Conservation (phyloP, 176 grass and related monocot species). For the Juncus effusus region DNA sequence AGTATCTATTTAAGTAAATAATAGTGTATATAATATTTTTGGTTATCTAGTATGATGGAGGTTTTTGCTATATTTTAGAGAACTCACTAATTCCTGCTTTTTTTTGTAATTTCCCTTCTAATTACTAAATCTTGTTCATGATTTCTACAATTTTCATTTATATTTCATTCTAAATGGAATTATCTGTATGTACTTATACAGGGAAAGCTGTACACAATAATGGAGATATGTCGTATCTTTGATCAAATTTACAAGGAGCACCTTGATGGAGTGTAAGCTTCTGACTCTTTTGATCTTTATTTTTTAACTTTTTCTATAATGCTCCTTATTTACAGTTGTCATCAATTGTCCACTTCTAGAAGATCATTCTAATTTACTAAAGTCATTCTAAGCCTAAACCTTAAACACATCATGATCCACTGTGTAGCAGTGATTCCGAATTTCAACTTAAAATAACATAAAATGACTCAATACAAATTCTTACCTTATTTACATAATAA, state of each 20-base stretch:
- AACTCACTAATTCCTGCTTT: not conserved
- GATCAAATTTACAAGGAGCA: conserved; percentile 91
- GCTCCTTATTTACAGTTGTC: not conserved
- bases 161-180: not conserved
- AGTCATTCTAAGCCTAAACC: too few species aligned
- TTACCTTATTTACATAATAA: too few species aligned
- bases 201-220: conserved; percentile 93
- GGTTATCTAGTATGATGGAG: not conserved
- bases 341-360: not conserved
- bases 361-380: too few species aligned
- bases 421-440: too few species aligned
- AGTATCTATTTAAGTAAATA: conserved; percentile 20
- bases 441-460: too few species aligned
- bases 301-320: not conserved
- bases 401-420: too few species aligned
- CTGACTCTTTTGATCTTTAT: not conserved
- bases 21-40: not conserved
- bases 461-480: too few species aligned
- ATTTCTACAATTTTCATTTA: not conserved
- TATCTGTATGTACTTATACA: conserved; percentile 30
- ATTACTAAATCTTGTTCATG: not conserved
- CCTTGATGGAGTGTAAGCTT: conserved; percentile 79
- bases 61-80: not conserved
- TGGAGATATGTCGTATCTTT: conserved; percentile 97
- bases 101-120: not conserved